Evolutionary conservation across 148 eudicot species (phyloP), one percentile per base, ranked within the genome.

Genomic region (Rhododendron ovatum): DNA sequence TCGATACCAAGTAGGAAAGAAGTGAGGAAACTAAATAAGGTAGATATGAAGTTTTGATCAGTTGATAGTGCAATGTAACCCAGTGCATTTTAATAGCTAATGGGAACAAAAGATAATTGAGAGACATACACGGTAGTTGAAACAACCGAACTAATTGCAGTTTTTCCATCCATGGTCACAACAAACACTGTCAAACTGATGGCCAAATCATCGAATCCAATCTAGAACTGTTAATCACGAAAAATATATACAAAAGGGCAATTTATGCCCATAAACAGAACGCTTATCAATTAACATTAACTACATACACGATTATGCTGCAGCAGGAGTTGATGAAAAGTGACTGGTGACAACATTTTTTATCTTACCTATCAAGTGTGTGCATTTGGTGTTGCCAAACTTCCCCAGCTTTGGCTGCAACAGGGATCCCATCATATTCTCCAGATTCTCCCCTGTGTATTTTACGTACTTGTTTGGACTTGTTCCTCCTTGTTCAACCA

Each of bases 361-460:
- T 26, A 94, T 86, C 78, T 86, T 91, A 41, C 92, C 93, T 18
- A 92, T 89, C 90, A 94, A 86, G 45, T 92, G 90, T 48, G 89
- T 91, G 80, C 93, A 88, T 87, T 88, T 95, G n/a, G 84, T 86
- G 88, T 89, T 87, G 63, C 84, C 87, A 73, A 83, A 87, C 78
- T 90, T 93, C 14, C 89, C 90, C 43, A 85, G 39, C 80, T 90
- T 92, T 9, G 91, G 92, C 65, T 92, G 93, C 84, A 94, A 94
- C 90, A 96, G 82, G 47, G 90, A 89, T 24, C 82, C 82, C 35
- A 96, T 48, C 91, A 94, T 87, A 30, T 84, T 85, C 88, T 94
- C 94, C 89, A 96, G 81, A 69, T 84, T 85, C 86, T 89, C 89
- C 13, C 84, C 90, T 57, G 92, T 89, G 90, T 93, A 91, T 82